Conservation (phyloP, 2,329 filamentous ascomycete genomes). For the Ilyonectria robusta region DNA sequence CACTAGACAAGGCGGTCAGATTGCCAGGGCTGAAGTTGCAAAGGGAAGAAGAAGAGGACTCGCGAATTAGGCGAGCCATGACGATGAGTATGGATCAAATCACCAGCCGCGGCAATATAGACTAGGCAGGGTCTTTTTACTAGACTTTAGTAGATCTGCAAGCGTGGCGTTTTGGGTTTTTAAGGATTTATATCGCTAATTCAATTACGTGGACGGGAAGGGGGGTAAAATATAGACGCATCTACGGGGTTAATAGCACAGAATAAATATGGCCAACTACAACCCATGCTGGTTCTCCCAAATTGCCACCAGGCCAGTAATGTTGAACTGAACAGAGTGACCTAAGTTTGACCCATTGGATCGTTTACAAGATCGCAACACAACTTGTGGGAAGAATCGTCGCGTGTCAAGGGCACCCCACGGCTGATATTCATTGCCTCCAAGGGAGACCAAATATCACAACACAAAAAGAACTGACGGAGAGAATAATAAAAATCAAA, state of each 20-base stretch:
- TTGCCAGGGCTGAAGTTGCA: slow-evolving; percentile 55
- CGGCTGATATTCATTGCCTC: too few relatives aligned
- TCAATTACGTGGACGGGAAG: not conserved
- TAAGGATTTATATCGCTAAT: not conserved
- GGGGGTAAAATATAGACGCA: slow-evolving; percentile 7
- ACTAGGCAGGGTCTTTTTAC: not conserved
- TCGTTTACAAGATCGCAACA: too few relatives aligned
- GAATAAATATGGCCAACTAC: slow-evolving; percentile 20
- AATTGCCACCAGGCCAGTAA: not conserved
- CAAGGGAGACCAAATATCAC: too few relatives aligned
- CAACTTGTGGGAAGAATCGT: too few relatives aligned
- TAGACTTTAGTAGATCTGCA: slow-evolving; percentile 4
- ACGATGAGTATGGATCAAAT: slow-evolving; percentile 48
- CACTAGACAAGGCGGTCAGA: slow-evolving; percentile 67
- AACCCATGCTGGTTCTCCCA: not conserved
- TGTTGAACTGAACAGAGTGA: too few relatives aligned
- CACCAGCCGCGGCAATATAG: slow-evolving; percentile 42
- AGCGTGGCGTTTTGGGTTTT: slow-evolving; percentile 23
- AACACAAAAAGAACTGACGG: too few relatives aligned
- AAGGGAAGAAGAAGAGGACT: slow-evolving; percentile 52
- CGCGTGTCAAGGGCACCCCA: too few relatives aligned
- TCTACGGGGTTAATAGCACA: slow-evolving; percentile 12
- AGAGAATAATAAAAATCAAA: not conserved
- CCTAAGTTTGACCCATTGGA: too few relatives aligned
- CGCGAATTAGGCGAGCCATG: slow-evolving; percentile 46